A percentile compares a stretch with the other conserved stretches of the same genome.
phyloP scores from a whole-genome alignment of 1,139 yeast genomes.

The Scheffersomyces illinoinensis region DNA sequence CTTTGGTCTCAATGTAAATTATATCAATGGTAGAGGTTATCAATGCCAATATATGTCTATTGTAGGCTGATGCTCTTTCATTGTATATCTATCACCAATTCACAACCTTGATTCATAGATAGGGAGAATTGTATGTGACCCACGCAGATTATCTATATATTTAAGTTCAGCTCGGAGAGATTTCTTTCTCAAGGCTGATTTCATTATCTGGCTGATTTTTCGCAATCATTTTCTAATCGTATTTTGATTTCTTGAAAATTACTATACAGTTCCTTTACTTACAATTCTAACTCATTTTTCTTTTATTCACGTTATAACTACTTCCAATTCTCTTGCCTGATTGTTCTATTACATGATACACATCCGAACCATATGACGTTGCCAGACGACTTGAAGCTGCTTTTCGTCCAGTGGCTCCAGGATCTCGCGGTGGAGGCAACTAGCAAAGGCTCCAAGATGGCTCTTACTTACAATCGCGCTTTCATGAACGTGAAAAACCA shows the following conservation, averaged over 20 bases:
- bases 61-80: no score
- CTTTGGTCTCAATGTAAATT: no score
- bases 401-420: constrained; percentile 54
- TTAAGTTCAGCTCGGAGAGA: no score
- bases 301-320: neutral
- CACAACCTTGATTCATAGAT: no score
- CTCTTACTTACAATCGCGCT: constrained; percentile 50
- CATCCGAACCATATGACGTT: neutral
- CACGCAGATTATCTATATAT: no score
- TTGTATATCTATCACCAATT: no score
- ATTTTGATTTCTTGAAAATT: neutral
- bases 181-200: neutral
- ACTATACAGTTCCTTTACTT: neutral
- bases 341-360: neutral
- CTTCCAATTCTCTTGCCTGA: neutral
- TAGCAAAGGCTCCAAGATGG: constrained; percentile 41
- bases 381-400: constrained; percentile 32
- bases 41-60: no score
- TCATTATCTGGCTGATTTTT: neutral
- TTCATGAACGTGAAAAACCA: constrained; percentile 44
- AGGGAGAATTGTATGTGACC: no score
- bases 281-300: neutral
- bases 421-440: constrained; percentile 47
- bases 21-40: no score
- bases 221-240: neutral